A percentile compares a stretch with the other conserved stretches of the same genome.
Conservation (phyloP, 805 yeast species). For the Yamadazyma takamatsuzukensis region DNA sequence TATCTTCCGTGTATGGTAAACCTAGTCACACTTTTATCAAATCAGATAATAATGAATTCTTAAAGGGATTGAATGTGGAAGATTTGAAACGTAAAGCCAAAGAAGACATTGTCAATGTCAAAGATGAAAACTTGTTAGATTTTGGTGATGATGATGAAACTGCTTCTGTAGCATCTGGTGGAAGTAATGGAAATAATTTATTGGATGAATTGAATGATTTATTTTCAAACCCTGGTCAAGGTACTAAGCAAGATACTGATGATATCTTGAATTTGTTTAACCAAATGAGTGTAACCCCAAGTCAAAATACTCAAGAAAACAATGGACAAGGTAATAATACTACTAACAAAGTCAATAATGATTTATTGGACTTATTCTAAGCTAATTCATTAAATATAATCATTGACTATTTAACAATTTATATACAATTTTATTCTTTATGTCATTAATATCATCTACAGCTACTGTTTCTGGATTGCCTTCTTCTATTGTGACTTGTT, state of each 20-base stretch:
- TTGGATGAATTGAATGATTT: conserved; percentile 76
- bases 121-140: conserved; percentile 80
- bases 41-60: conserved; percentile 26
- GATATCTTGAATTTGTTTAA: conserved; percentile 49
- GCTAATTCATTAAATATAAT: neutral
- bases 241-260: conserved; percentile 17
- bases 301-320: conserved; percentile 3
- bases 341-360: conserved; percentile 19
- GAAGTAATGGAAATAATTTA: conserved; percentile 33
- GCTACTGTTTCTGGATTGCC: conserved; percentile 2
- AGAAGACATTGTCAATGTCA: conserved; percentile 64
- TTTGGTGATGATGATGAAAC: conserved; percentile 59
- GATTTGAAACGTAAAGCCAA: conserved; percentile 77
- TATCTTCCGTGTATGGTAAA: conserved; percentile 86
- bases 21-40: conserved; percentile 67
- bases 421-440: conserved; percentile 9
- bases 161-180: conserved; percentile 10
- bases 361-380: conserved; percentile 37
- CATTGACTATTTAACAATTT: conserved; percentile 9
- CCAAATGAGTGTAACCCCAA: conserved; percentile 13
- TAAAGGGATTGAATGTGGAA: conserved; percentile 43
- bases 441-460: conserved; percentile 2
- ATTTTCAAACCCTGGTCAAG: conserved; percentile 30
- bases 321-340: too few relatives aligned
- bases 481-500: conserved; percentile 4